phyloP scores from a whole-genome alignment of 202 grass and related monocot genomes.

The Carex arenaria region DNA sequence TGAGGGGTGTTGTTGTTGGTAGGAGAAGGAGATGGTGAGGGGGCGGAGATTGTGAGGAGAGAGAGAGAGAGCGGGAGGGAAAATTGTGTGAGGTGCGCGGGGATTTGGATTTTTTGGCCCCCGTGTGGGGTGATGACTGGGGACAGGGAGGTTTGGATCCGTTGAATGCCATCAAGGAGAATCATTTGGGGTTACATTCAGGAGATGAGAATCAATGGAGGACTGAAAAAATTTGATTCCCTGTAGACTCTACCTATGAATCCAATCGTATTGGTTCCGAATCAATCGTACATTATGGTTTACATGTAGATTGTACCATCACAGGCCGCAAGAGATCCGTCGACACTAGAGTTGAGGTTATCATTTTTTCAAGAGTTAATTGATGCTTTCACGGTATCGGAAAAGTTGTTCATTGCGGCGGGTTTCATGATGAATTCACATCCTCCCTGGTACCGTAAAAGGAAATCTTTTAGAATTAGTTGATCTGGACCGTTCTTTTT shows the following conservation, averaged over 20 bases:
- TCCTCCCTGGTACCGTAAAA: too few species aligned
- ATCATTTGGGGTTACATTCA: neutral
- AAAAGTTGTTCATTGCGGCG: neutral
- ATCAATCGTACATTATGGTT: too few species aligned
- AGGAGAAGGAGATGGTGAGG: neutral
- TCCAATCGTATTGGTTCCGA: too few species aligned
- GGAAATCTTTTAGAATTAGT: too few species aligned
- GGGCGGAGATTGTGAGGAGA: conserved; percentile 20
- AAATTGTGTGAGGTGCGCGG: conserved; percentile 8
- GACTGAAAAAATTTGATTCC: neutral
- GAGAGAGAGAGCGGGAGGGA: conserved; percentile 7
- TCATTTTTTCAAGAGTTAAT: neutral
- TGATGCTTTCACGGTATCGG: neutral
- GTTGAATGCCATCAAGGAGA: neutral
- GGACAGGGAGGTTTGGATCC: neutral
- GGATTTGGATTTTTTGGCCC: conserved; percentile 3
- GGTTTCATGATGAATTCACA: neutral
- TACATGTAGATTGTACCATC: neutral
- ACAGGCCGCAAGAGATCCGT: neutral
- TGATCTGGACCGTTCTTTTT: too few species aligned
- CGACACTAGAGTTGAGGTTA: neutral
- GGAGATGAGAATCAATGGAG: neutral
- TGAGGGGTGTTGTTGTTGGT: conserved; percentile 1
- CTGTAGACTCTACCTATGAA: neutral
- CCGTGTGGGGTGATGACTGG: neutral